Base-by-base conservation (phyloP, 164 flowering plant species). In the Sedum album region DNA sequence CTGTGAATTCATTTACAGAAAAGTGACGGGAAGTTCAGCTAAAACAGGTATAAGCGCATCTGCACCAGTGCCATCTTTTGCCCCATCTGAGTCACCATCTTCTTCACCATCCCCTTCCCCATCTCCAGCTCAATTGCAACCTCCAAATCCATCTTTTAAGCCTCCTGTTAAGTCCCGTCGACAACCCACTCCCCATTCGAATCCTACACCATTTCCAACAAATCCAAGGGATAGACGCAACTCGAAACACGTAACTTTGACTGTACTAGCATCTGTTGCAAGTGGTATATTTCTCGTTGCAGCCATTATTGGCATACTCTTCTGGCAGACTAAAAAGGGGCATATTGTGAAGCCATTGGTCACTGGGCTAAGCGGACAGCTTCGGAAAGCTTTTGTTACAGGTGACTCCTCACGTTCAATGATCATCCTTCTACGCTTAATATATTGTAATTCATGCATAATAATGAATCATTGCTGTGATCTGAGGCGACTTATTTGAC, bases 301-400 rank as follows among this genome's bases (percentile, higher is more conserved):
- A 67, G 60, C 68, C 5, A 64, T 75, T 11, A 13, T 79, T 28
- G 79, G 76, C 38, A 14, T 85, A 69, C 67, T 71, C 60, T 62
- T 79, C 55, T 87, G 67, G 63, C 75, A 69, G 73, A 72, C 73
- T 71, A 83, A 70, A 28, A 85, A 82, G 73, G 88, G 80, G 25
- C 76, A 82, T 20, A 74, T 82, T 25, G 87, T 88, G 53, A 85
- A 77, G 73, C 98, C 98, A 41, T 90, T 96, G 96, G 79, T 84
- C 30, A 88, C 96, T 49, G 96, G 98, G 41, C 77, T 93, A 73
- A 93, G 96, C 70, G 96, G 96, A 66, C 96, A 90, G 82, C 86
- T 93, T 72, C 95, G 82, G 78, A 88, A 82, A 71, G 96, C 94
- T 67, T 83, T 93, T 71, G 78, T 88, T 63, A 88, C 92, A 41